A percentile compares a stretch with the other conserved stretches of the same genome.
These are phyloP conservation scores for Copromyces sp. DNA, from an alignment of 495 filamentous ascomycete species.

Conservation along the genomic window DNA sequence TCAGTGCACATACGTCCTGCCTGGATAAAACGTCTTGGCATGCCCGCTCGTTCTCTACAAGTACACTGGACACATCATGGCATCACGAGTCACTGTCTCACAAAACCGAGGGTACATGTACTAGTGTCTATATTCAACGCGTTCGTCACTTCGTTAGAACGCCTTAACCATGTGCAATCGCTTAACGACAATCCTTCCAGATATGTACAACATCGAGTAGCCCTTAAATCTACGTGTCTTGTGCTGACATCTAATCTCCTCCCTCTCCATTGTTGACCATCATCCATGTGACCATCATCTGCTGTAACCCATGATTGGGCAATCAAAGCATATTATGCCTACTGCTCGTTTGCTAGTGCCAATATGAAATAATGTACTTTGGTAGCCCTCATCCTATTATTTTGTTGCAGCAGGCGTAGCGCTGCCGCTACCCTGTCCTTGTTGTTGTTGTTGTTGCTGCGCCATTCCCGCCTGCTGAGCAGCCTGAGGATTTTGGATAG, in stretches of 20 bases:
- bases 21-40: background rate
- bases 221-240: background rate
- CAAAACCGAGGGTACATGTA: background rate
- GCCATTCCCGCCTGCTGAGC: conserved; percentile 5
- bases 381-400: background rate
- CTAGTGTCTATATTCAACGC: background rate
- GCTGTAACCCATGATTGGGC: background rate
- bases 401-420: conserved; percentile 26
- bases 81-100: background rate
- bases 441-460: conserved; percentile 20
- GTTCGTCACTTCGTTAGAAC: background rate
- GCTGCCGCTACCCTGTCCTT: conserved; percentile 34
- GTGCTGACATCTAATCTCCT: background rate
- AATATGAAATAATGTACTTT: background rate
- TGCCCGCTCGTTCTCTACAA: background rate
- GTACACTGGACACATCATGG: background rate
- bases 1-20: background rate
- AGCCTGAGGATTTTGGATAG: background rate
- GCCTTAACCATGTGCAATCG: background rate
- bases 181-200: background rate
- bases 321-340: background rate
- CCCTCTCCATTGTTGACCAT: background rate
- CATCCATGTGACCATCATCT: background rate
- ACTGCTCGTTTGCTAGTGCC: background rate
- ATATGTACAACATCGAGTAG: background rate